Base-by-base conservation (phyloP, 768 basidiomycete genomes). In the Harrya chromipes region DNA sequence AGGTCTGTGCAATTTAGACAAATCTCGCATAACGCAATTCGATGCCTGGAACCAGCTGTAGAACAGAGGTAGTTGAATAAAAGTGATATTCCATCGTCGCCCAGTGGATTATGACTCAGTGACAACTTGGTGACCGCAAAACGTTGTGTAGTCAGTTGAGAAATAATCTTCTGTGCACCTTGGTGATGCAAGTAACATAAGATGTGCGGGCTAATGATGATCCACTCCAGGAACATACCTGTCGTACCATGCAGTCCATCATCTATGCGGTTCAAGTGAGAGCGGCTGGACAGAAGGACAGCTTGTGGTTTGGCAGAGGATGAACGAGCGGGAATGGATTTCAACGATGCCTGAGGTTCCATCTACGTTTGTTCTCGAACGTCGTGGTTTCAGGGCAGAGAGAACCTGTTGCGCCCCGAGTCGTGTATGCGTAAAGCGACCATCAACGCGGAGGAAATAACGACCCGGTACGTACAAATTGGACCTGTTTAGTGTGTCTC, bases 21-120 rank as follows among this genome's bases (percentile, higher is more conserved):
- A 31, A 87, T 82, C 55, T 83, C 79, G 2, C 64, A 59, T 49
- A 87, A 70, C 1, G 49, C 49, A 26, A 43, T 52, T 46, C 63
- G 67, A 60, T 83, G 72, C 50, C 66, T 70, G 40, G 72, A 68
- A 6, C 81, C 84, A 19, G 66, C 54, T 12, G 69, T 56, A 8
- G 84, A 83, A 20, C 66, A 61, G 7, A 87, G 73, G 58, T 78
- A 85, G 24, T 66, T 64, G 62, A 85, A 84, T 10, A 87, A 63
- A 7, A 70, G 65, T 23, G 71, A 67, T 53, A 77, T 72, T 12
- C 85, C 85, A 17, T 79, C 76, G 56, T 84, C 78, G 5, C 77
- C 76, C 3, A 87, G 74, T 6, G 70, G 56, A 55, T 84, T 87
- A 49, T 82, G 75, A 11, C 79, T 76, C 20, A 85, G 55, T 17